These are phyloP conservation scores for Aspergillus cavernicola DNA, from an alignment of 495 filamentous ascomycete species.

Conservation along the genomic window DNA sequence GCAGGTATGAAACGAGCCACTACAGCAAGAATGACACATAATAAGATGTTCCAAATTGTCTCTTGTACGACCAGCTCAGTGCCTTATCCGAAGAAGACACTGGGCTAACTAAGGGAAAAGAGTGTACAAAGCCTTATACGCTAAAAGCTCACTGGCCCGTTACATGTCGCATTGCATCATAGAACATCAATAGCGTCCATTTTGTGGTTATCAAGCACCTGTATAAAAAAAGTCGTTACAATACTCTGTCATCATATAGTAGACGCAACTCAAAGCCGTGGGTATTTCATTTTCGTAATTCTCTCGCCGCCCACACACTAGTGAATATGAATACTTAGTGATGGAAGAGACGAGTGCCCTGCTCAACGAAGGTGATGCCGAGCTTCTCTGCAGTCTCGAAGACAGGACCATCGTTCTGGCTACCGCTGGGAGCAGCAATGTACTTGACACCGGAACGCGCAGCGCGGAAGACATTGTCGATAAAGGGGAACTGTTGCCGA, in stretches of 20 bases:
- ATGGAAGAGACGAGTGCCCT: conserved; percentile 83
- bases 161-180: neutral
- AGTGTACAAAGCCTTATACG: too few species aligned
- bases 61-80: too few species aligned
- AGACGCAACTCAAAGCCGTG: neutral
- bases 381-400: conserved; percentile 92
- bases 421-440: conserved; percentile 87
- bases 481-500: conserved; percentile 81
- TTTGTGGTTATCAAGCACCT: conserved; percentile 6
- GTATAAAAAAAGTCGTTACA: conserved; percentile 17
- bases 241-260: conserved; percentile 6
- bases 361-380: conserved; percentile 87
- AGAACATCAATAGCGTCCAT: conserved; percentile 2
- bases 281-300: neutral
- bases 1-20: too few species aligned
- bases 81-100: too few species aligned
- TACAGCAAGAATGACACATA: too few species aligned
- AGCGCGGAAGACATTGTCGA: conserved; percentile 93
- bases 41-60: too few species aligned
- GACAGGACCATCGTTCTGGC: conserved; percentile 86
- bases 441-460: conserved; percentile 88
- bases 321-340: conserved; percentile 49
- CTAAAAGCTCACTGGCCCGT: too few species aligned
- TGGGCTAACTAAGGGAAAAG: too few species aligned
- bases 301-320: neutral